These are phyloP conservation scores for Porcisia deanei DNA, from an alignment of 208 protist species.

Conservation along the genomic window DNA sequence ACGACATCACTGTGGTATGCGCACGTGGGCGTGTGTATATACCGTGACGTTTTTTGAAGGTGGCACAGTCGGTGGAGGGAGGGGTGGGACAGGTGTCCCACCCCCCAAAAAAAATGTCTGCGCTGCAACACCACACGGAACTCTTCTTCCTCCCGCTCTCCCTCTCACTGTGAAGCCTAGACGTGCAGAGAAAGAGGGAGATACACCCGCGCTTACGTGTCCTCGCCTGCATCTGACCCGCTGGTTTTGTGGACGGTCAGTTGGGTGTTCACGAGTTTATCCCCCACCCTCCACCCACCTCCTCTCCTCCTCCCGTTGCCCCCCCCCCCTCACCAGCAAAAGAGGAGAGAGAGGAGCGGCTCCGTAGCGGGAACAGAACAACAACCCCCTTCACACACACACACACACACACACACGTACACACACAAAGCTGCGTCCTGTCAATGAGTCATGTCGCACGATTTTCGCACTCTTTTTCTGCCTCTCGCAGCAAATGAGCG, in stretches of 20 bases:
- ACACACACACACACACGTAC: constrained; percentile 3
- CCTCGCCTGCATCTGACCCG: neutral
- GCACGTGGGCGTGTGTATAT: neutral
- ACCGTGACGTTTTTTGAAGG: too few relatives aligned
- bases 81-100: too few relatives aligned
- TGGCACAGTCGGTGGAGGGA: too few relatives aligned
- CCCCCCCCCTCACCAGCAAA: neutral
- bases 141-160: too few relatives aligned
- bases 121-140: too few relatives aligned
- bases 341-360: neutral
- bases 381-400: neutral
- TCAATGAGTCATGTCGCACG: constrained; percentile 6
- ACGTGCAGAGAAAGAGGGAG: too few relatives aligned
- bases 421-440: neutral
- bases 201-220: too few relatives aligned
- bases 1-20: neutral
- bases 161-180: too few relatives aligned
- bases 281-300: neutral
- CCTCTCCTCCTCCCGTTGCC: neutral
- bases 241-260: neutral
- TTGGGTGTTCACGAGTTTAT: neutral
- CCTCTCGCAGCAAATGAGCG: constrained; percentile 25
- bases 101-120: too few relatives aligned
- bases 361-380: neutral
- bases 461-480: constrained; percentile 35